phyloP scores from a whole-genome alignment of 805 yeast genomes.

The Cyberlindnera lachancei region DNA sequence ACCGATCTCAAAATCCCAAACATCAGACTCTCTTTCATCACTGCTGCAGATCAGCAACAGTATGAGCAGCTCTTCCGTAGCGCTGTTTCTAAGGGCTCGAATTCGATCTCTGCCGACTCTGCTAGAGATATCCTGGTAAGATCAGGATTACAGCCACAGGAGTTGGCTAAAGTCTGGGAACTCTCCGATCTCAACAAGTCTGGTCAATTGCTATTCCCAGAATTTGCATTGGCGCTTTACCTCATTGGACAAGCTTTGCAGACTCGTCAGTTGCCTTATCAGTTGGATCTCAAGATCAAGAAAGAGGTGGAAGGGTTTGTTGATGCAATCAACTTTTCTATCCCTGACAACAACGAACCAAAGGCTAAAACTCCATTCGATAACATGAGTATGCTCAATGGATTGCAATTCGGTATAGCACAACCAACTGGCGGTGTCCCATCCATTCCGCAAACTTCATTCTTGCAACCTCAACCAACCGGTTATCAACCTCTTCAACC shows the following conservation, averaged over 20 bases:
- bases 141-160: conserved; percentile 68
- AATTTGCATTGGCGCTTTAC: conserved; percentile 87
- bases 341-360: conserved; percentile 44
- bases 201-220: conserved; percentile 85
- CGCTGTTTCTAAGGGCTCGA: conserved; percentile 51
- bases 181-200: conserved; percentile 83
- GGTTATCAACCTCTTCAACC: conserved; percentile 14
- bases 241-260: conserved; percentile 70
- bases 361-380: conserved; percentile 34
- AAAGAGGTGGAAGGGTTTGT: conserved; percentile 87
- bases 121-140: conserved; percentile 76
- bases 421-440: conserved; percentile 18
- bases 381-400: conserved; percentile 28
- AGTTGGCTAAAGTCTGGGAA: conserved; percentile 84
- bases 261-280: conserved; percentile 72
- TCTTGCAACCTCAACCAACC: conserved; percentile 1
- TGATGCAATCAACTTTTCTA: conserved; percentile 75
- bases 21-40: conserved; percentile 76
- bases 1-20: conserved; percentile 58
- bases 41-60: conserved; percentile 78
- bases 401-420: conserved; percentile 22
- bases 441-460: conserved; percentile 16
- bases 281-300: conserved; percentile 61
- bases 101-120: conserved; percentile 53
- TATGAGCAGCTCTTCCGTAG: conserved; percentile 80